Conservation (phyloP, 495 filamentous ascomycete genomes). For the Antarctomyces pellizariae region DNA sequence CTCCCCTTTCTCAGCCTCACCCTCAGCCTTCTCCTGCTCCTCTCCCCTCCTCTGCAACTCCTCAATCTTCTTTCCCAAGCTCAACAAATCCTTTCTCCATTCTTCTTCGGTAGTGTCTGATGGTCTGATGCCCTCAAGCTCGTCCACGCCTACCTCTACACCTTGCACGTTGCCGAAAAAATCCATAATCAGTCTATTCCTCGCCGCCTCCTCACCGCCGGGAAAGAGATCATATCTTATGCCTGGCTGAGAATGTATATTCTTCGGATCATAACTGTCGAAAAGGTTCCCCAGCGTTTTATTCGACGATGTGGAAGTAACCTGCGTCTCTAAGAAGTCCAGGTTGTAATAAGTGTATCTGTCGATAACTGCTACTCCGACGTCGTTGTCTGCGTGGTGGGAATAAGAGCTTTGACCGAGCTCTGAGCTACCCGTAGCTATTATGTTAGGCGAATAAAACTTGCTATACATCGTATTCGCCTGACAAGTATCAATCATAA, state of each 20-base stretch:
- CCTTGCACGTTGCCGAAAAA: conserved; percentile 98
- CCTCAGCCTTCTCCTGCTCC: conserved; percentile 16
- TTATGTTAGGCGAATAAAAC: conserved; percentile 90
- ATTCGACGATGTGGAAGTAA: conserved; percentile 59
- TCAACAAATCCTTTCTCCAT: conserved; percentile 50
- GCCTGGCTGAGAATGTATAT: conserved; percentile 85
- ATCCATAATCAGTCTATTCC: conserved; percentile 64
- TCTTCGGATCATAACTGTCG: conserved; percentile 80
- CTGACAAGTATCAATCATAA: conserved; percentile 99
- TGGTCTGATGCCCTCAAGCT: too few relatives aligned
- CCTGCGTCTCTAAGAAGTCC: conserved; percentile 82
- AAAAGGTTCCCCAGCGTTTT: conserved; percentile 81
- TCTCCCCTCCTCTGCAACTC: conserved; percentile 28
- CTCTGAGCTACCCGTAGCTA: conserved; percentile 83
- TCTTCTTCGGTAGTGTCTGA: conserved; percentile 12
- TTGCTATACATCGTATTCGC: conserved; percentile 98
- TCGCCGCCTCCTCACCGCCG: conserved; percentile 47
- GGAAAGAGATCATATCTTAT: conserved; percentile 81
- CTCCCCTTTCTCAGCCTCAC: conserved; percentile 16
- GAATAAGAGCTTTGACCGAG: conserved; percentile 88
- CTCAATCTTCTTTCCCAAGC: conserved; percentile 34
- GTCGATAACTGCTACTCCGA: conserved; percentile 94
- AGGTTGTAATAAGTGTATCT: conserved; percentile 97
- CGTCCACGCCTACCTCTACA: conserved; percentile 46
- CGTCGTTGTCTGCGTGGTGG: conserved; percentile 93